phyloP scores from a whole-genome alignment of 2,329 filamentous ascomycete species.

The Ophiosphaerella korrae region DNA sequence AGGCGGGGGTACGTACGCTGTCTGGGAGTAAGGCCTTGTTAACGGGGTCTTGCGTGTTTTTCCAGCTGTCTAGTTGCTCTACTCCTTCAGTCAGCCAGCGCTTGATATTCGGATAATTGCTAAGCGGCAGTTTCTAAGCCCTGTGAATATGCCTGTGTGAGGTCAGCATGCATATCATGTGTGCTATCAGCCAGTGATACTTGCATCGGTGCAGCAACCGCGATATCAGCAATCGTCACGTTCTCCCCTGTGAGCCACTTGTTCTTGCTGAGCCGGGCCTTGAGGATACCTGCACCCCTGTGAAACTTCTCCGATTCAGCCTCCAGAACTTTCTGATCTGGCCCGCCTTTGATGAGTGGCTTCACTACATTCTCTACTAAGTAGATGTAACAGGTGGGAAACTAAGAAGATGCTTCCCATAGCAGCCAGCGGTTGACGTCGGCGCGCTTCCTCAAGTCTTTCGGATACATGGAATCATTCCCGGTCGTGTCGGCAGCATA shows the following conservation, averaged over 20 bases:
- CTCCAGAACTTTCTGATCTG: constrained; percentile 45
- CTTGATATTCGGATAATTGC: constrained; percentile 46
- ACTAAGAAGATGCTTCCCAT: constrained; percentile 52
- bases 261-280: constrained; percentile 44
- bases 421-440: constrained; percentile 50
- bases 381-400: constrained; percentile 49
- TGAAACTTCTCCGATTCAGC: constrained; percentile 41
- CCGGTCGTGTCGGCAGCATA: constrained; percentile 47
- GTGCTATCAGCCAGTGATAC: background rate
- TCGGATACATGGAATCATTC: constrained; percentile 44
- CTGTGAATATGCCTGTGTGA: constrained; percentile 38
- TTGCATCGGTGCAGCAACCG: constrained; percentile 46
- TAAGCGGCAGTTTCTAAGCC: constrained; percentile 43
- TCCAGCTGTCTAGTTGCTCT: constrained; percentile 47
- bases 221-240: constrained; percentile 50
- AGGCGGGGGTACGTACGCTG: constrained; percentile 5
- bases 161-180: background rate
- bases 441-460: constrained; percentile 47
- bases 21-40: constrained; percentile 31
- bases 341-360: constrained; percentile 44
- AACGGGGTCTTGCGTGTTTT: constrained; percentile 49
- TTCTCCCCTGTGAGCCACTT: constrained; percentile 47
- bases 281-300: constrained; percentile 45
- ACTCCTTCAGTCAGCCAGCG: constrained; percentile 47
- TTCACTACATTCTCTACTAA: constrained; percentile 50